Conservation (phyloP, 164 flowering plant species). For the Vitis rotundifolia region DNA sequence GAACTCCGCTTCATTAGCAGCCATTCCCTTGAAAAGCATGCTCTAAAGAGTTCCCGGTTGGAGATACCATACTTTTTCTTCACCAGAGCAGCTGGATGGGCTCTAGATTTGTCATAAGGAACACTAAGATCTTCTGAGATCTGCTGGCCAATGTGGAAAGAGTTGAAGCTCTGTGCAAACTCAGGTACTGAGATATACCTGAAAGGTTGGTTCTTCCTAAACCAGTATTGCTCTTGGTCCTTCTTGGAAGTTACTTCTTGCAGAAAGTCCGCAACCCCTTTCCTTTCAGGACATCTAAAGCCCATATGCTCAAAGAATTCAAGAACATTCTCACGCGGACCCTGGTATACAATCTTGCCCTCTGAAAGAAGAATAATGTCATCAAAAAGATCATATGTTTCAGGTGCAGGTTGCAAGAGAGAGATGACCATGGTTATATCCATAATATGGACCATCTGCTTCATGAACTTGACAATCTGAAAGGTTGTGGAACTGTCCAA, state of each 20-base stretch:
- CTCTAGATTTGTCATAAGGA: constrained; percentile 44
- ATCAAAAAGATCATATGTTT: constrained; percentile 58
- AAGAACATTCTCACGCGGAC: too few relatives aligned
- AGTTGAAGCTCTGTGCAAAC: constrained; percentile 36
- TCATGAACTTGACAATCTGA: constrained; percentile 56
- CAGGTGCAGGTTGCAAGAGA: constrained; percentile 68
- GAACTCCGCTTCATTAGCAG: constrained; percentile 32
- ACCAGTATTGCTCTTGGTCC: too few relatives aligned
- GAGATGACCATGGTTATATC: constrained; percentile 61
- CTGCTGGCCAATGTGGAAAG: constrained; percentile 43
- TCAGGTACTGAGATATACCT: constrained; percentile 8
- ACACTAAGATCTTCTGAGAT: constrained; percentile 30
- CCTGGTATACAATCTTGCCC: constrained; percentile 52
- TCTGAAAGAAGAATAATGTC: constrained; percentile 60
- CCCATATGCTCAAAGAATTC: too few relatives aligned
- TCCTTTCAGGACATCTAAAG: too few relatives aligned
- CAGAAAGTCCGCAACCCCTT: too few relatives aligned
- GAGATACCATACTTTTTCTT: too few relatives aligned
- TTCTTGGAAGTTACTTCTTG: too few relatives aligned
- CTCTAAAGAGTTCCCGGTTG: too few relatives aligned
- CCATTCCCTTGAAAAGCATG: too few relatives aligned
- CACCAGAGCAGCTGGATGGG: constrained; percentile 50
- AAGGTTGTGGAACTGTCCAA: constrained; percentile 68
- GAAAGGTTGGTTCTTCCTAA: too few relatives aligned
- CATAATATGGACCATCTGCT: constrained; percentile 63